Percentiles rank a stretch among this genome's conserved stretches.
Evolutionary conservation across 1,284 basidiomycete species (phyloP).

Genomic region (Cystobasidium slooffiae): DNA sequence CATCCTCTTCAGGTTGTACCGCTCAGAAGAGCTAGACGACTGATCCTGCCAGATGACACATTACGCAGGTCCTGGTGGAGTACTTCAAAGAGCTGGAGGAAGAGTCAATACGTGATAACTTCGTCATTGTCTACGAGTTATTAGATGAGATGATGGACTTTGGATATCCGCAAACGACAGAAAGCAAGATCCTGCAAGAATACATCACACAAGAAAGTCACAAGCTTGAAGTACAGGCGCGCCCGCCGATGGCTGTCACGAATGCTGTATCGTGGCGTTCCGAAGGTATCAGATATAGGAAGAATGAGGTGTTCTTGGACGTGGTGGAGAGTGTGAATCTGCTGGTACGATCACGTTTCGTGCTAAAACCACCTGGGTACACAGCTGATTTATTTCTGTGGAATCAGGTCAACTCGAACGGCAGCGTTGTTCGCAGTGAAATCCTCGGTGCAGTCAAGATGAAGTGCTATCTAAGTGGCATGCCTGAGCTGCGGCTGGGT

Average conservation of each 20-base stretch:
- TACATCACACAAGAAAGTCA: slow-evolving; percentile 97
- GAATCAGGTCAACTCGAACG: slow-evolving; percentile 86
- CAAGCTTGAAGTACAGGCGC: slow-evolving; percentile 95
- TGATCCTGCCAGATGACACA: not conserved
- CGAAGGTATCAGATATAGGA: slow-evolving; percentile 95
- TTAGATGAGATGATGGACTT: slow-evolving; percentile 99
- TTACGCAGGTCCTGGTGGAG: slow-evolving; percentile 81
- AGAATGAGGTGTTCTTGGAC: slow-evolving; percentile 99
- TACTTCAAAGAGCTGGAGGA: slow-evolving; percentile 99
- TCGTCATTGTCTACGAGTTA: slow-evolving; percentile 95
- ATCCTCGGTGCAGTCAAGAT: slow-evolving; percentile 98
- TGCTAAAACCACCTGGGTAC: not conserved
- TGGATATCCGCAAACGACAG: slow-evolving; percentile 97
- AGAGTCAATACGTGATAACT: slow-evolving; percentile 98
- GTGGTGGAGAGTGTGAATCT: slow-evolving; percentile 98
- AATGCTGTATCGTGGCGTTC: slow-evolving; percentile 99
- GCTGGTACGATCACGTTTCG: slow-evolving; percentile 73
- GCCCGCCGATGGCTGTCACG: slow-evolving; percentile 96
- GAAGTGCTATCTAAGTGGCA: slow-evolving; percentile 98
- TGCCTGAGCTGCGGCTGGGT: slow-evolving; percentile 95
- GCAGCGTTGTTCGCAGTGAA: slow-evolving; percentile 95
- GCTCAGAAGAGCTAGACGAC: not conserved
- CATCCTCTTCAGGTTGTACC: not conserved
- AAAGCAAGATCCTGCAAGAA: slow-evolving; percentile 99
- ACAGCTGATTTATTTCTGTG: not conserved